Base-by-base conservation (phyloP, 2,329 filamentous ascomycete genomes). In the Microdochium paspali region DNA sequence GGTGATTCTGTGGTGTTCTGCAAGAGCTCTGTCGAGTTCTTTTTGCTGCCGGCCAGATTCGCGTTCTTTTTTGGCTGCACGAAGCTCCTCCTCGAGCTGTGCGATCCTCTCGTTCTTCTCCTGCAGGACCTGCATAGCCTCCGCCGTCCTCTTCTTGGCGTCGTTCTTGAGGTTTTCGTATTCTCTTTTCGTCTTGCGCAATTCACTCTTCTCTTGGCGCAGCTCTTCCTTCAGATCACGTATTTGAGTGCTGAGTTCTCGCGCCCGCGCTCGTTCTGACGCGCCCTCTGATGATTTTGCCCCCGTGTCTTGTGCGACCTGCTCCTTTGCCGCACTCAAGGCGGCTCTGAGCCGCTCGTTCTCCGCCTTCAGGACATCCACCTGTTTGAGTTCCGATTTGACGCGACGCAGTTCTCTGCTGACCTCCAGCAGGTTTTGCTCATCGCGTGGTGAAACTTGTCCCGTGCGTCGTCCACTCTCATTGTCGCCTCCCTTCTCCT, bases 21-120 rank as follows among this genome's bases (percentile, higher is more conserved):
- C 47, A 32, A 54, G 46, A 4, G 49, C 50, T 7, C 49, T 46
- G 24, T 53, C 50, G 4, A 56, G 24, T 24, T 43, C 30, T 28
- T 52, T 50, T 1, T 49, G 44, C 12, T 23, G 51, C 24, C 40
- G 45, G 4, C 45, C 51, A 7, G 52, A 51, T 35, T 51, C 13
- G 30, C 54, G 49, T 10, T 53, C 54, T 10, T 51, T 56, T 55
- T 73, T 74, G 2, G 80, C 61, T 1, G 61, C 61, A 49, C 67
- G 68, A 32, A 80, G 60, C 52, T 78, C 73, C 53, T 72, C 74
- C 59, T 76, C 77, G 7, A 83, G 68, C 40, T 75, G 69, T 9
- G 70, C 64, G 50, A 82, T 79, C 59, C 78, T 78, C 32, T 70
- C 66, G 49, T 81, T 77, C 47, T 79, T 77, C 52, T 72, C 73